Percentiles rank a stretch among this genome's conserved stretches.
Conservation (phyloP, 2,329 filamentous ascomycete genomes). For the Polychaeton citri region DNA sequence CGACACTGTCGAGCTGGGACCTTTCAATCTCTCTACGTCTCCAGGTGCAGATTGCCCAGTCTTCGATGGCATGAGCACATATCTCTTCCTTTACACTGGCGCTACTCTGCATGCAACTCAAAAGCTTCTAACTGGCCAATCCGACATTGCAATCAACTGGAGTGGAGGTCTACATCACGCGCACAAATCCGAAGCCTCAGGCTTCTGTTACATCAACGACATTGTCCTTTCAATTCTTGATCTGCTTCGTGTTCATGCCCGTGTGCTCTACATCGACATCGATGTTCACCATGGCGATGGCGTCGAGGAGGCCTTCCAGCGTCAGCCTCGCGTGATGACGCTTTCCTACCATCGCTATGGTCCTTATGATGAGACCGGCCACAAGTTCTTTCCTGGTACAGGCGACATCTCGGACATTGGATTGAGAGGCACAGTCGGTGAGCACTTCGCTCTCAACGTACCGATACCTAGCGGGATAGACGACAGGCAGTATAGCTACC, state of each 20-base stretch:
- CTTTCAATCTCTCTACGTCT: slow-evolving; percentile 55
- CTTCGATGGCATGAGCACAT: slow-evolving; percentile 90
- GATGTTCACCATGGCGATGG: slow-evolving; percentile 87
- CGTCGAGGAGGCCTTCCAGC: slow-evolving; percentile 83
- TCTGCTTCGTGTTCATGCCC: slow-evolving; percentile 65
- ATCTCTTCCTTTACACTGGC: slow-evolving; percentile 86
- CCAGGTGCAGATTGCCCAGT: slow-evolving; percentile 82
- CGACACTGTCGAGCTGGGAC: slow-evolving; percentile 32
- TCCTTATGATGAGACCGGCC: slow-evolving; percentile 44
- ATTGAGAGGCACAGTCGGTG: slow-evolving; percentile 61
- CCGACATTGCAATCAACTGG: slow-evolving; percentile 96
- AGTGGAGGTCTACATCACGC: slow-evolving; percentile 93
- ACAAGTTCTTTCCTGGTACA: slow-evolving; percentile 52
- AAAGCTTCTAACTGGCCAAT: slow-evolving; percentile 73
- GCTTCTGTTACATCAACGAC: slow-evolving; percentile 98
- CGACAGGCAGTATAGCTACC: slow-evolving; percentile 62
- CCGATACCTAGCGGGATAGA: slow-evolving; percentile 56
- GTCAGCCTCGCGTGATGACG: slow-evolving; percentile 79
- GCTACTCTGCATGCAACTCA: slow-evolving; percentile 82
- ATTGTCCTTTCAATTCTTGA: slow-evolving; percentile 90
- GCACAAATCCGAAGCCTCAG: slow-evolving; percentile 83
- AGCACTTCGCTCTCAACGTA: slow-evolving; percentile 56
- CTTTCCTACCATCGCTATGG: slow-evolving; percentile 97
- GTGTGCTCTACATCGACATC: slow-evolving; percentile 89
- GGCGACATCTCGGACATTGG: slow-evolving; percentile 55